Base-by-base conservation (phyloP, 1,284 basidiomycete genomes). In the Tetrapyrgos nigripes region DNA sequence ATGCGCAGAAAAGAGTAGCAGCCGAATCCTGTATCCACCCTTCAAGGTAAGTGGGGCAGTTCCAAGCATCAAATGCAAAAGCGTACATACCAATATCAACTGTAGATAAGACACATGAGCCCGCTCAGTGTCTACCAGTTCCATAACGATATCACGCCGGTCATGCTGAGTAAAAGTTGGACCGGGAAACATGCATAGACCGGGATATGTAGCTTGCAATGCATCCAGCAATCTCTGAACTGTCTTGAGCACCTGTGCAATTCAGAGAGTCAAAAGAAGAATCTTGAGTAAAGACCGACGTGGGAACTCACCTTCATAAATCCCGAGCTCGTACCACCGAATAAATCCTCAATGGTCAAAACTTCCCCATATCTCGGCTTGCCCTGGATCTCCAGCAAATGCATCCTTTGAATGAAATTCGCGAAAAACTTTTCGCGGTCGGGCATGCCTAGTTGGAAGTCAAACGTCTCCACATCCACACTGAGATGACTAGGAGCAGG, bases 311-410 rank as follows among this genome's bases (percentile, higher is more conserved):
- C 76, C 67, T 75, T 78, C 17, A 70, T 63, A 57, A 78, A 78
- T 2, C 72, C 74, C 1, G 68, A 60, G 62, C 62, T 68, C 13
- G 70, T 67, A 2, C 70, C 73, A 52, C 66, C 67, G n/a, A 74
- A 69, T 29, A 79, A 69, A 63, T 78, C 77, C 21, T 76, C 70
- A 50, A 68, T 61, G 52, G 70, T 68, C 50, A 79, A 56, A 24
- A 76, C 72, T 59, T 79, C 78, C 48, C 77, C 77, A 59, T 72
- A 77, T 3, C 71, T 61, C 3, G 78, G 47, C 28, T 61, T 57
- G 8, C 72, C 69, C 56, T 78, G 75, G 14, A 69, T 53, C 61
- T 79, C 75, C 13, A 78, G 60, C 8, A 72, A 50, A 52, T 74
- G 71, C 3, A 77, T 66, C 35, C 74, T 64, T 29, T 74, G 65